Evolutionary conservation across 306 rosid genomes (phyloP).

Genomic region (Abrus precatorius): DNA sequence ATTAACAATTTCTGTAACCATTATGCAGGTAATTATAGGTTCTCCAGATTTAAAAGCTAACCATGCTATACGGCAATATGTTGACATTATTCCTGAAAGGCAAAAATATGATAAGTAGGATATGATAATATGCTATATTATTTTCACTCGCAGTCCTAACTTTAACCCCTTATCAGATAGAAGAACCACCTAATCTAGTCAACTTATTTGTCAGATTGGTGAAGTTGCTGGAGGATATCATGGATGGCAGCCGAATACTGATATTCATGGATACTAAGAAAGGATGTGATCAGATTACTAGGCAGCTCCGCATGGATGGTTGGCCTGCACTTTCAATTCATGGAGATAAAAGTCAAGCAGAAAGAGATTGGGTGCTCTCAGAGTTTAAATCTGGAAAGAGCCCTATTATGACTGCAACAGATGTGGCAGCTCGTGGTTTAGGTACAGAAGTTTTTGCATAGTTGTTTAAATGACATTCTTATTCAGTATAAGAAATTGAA

Average conservation of each 20-base stretch:
- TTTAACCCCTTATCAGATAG: slow-evolving; percentile 13
- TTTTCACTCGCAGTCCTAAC: background rate
- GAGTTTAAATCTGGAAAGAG: slow-evolving; percentile 98
- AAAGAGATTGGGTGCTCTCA: slow-evolving; percentile 99
- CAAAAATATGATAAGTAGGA: slow-evolving; percentile 95
- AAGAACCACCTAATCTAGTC: slow-evolving; percentile 39
- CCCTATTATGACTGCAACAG: slow-evolving; percentile 98
- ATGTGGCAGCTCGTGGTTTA: slow-evolving; percentile 99
- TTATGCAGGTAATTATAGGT: slow-evolving; percentile 86
- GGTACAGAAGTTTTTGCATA: slow-evolving; percentile 59
- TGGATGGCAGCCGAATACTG: slow-evolving; percentile 98
- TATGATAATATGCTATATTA: slow-evolving; percentile 27
- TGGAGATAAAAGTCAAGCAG: slow-evolving; percentile 99
- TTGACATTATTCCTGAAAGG: slow-evolving; percentile 92
- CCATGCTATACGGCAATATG: slow-evolving; percentile 88
- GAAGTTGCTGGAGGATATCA: slow-evolving; percentile 92
- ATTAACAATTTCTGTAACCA: slow-evolving; percentile 33
- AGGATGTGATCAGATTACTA: slow-evolving; percentile 95
- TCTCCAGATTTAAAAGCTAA: slow-evolving; percentile 92
- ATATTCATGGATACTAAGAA: slow-evolving; percentile 98
- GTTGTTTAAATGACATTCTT: slow-evolving; percentile 36
- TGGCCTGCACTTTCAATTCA: slow-evolving; percentile 99
- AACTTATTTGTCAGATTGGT: slow-evolving; percentile 74
- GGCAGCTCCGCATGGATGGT: slow-evolving; percentile 99
- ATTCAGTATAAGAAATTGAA: slow-evolving; percentile 39